Conservation (phyloP, 176 grass and related monocot species). For the Cenchrus americanus region DNA sequence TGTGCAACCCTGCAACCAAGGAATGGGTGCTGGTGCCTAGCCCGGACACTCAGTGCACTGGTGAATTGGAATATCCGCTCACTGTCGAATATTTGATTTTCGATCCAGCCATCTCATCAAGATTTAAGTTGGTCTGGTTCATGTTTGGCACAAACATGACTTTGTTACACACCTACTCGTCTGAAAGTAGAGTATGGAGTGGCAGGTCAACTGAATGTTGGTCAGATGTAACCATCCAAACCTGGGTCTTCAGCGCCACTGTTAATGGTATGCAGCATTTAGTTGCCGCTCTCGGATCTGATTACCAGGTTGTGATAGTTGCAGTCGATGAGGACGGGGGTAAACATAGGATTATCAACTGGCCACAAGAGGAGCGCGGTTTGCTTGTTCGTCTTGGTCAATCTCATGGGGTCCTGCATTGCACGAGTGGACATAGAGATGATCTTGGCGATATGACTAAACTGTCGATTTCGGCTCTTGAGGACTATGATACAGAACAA, state of each 20-base stretch:
- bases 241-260: too few relatives aligned
- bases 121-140: background rate
- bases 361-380: background rate
- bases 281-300: too few relatives aligned
- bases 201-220: background rate
- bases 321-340: background rate
- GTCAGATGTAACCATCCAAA: background rate
- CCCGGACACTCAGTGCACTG: too few relatives aligned
- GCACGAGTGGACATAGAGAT: background rate
- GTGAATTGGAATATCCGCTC: too few relatives aligned
- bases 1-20: background rate
- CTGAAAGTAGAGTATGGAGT: background rate
- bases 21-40: background rate
- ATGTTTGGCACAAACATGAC: background rate
- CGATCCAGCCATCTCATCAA: background rate
- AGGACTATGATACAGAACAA: background rate
- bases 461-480: background rate
- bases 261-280: background rate
- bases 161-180: background rate
- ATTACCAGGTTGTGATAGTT: background rate
- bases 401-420: background rate
- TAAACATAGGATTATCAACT: background rate
- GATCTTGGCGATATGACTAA: background rate
- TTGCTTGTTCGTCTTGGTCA: background rate
- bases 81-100: too few relatives aligned